A percentile compares a stretch with the other conserved stretches of the same genome.
Evolutionary conservation across 2,329 filamentous ascomycete species (phyloP).

Genomic region (Fusarium sp.): DNA sequence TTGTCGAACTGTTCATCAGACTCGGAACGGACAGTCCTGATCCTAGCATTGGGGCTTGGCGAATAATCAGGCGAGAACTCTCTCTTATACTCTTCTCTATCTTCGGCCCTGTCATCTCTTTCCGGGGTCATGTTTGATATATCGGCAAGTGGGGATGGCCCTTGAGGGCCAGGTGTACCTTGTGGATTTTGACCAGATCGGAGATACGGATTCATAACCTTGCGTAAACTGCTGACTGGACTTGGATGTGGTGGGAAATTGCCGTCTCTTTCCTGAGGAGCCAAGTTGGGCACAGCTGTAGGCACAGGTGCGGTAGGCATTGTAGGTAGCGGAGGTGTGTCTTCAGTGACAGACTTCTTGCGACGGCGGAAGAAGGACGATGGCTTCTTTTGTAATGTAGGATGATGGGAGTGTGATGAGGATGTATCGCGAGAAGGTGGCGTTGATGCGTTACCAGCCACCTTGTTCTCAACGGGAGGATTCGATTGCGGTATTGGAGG

Average conservation of each 20-base stretch:
- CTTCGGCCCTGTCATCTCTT: conserved; percentile 24
- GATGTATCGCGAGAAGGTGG: conserved; percentile 64
- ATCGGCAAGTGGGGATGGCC: conserved; percentile 46
- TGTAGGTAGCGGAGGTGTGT: conserved; percentile 70
- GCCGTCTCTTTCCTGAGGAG: conserved; percentile 50
- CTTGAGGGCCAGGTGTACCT: conserved; percentile 46
- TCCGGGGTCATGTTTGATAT: conserved; percentile 46
- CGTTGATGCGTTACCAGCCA: conserved; percentile 62
- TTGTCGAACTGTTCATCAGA: conserved; percentile 50
- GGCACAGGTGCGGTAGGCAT: conserved; percentile 60
- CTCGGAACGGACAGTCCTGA: conserved; percentile 70
- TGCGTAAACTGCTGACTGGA: conserved; percentile 83
- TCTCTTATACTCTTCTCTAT: conserved; percentile 58
- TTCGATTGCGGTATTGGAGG: conserved; percentile 40
- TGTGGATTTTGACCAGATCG: conserved; percentile 51
- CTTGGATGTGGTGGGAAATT: conserved; percentile 62
- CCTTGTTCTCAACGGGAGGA: conserved; percentile 53
- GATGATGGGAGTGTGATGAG: conserved; percentile 61
- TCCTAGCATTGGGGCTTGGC: conserved; percentile 77
- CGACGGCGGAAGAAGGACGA: conserved; percentile 94
- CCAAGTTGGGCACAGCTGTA: conserved; percentile 52
- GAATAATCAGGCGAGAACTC: conserved; percentile 83
- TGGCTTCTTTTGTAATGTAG: conserved; percentile 84
- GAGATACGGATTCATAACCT: conserved; percentile 90
- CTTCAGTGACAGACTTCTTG: conserved; percentile 88